Percentiles rank a stretch among this genome's conserved stretches.
phyloP scores from a whole-genome alignment of 2,329 filamentous ascomycete species.

The Sordariomycetes sp. region DNA sequence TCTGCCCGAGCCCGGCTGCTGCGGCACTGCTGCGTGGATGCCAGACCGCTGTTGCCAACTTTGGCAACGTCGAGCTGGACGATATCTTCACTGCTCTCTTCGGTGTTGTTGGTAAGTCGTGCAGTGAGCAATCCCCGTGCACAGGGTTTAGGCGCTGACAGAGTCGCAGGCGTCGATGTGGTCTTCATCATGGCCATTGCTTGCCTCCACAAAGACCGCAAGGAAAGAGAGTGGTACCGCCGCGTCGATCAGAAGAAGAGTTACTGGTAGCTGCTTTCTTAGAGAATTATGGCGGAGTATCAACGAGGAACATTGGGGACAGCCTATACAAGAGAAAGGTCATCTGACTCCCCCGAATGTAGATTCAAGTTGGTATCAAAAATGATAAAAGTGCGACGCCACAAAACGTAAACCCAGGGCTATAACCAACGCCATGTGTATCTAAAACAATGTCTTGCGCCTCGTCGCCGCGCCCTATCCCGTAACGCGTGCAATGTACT shows the following conservation, averaged over 20 bases:
- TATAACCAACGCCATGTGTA: conserved; percentile 7
- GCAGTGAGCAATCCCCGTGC: background rate
- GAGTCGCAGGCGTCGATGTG: conserved; percentile 45
- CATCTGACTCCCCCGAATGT: background rate
- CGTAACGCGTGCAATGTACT: conserved; percentile 10
- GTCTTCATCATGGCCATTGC: conserved; percentile 61
- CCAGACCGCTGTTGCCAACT: conserved; percentile 55
- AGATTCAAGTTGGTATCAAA: conserved; percentile 1
- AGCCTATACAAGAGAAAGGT: background rate
- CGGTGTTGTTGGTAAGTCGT: conserved; percentile 61
- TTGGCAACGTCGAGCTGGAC: conserved; percentile 64
- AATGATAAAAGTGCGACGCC: background rate
- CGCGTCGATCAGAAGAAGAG: conserved; percentile 75
- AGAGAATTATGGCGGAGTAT: too few relatives aligned
- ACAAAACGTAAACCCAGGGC: conserved; percentile 3
- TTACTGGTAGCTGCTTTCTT: too few relatives aligned
- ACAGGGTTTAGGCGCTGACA: background rate
- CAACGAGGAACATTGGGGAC: background rate
- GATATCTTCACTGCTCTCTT: conserved; percentile 72
- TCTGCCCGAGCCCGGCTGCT: conserved; percentile 60
- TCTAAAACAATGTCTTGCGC: conserved; percentile 10
- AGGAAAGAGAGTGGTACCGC: conserved; percentile 69
- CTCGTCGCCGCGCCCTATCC: conserved; percentile 9
- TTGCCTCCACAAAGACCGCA: conserved; percentile 72
- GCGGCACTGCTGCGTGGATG: conserved; percentile 65